Evolutionary conservation across 2,329 filamentous ascomycete species (phyloP).

Genomic region (Volutella citrinella): DNA sequence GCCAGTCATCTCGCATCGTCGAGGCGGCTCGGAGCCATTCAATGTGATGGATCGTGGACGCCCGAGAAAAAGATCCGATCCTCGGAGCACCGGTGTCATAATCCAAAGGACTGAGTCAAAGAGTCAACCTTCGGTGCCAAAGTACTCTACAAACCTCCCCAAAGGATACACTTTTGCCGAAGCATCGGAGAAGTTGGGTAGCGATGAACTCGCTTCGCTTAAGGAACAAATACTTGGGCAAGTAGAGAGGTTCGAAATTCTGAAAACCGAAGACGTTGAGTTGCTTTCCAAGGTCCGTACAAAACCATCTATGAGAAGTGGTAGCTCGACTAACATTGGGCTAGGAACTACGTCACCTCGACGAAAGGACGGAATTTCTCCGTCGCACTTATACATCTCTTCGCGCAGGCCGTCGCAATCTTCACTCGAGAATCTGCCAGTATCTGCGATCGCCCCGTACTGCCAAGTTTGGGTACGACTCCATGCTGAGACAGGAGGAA

Average conservation of each 20-base stretch:
- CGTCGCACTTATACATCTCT: slow-evolving; percentile 74
- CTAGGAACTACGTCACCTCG: slow-evolving; percentile 71
- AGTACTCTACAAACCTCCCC: slow-evolving; percentile 60
- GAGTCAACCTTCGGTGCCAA: slow-evolving; percentile 49
- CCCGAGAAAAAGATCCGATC: slow-evolving; percentile 52
- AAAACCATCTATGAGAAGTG: no score
- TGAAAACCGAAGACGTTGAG: slow-evolving; percentile 60
- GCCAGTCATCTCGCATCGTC: slow-evolving; percentile 38
- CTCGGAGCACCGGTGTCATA: slow-evolving; percentile 34
- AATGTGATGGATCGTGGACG: slow-evolving; percentile 61
- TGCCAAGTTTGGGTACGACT: slow-evolving; percentile 70
- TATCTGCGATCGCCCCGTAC: slow-evolving; percentile 70
- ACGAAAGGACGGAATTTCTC: slow-evolving; percentile 75
- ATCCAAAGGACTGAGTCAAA: slow-evolving; percentile 41
- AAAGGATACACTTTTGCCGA: slow-evolving; percentile 54
- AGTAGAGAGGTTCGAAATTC: slow-evolving; percentile 62
- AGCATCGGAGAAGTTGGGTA: slow-evolving; percentile 45
- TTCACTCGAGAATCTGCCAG: slow-evolving; percentile 74
- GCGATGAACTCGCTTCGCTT: slow-evolving; percentile 48
- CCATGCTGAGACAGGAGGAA: slow-evolving; percentile 77
- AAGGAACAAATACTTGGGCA: slow-evolving; percentile 62
- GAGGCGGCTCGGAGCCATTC: slow-evolving; percentile 55
- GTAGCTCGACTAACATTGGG: slow-evolving; percentile 10
- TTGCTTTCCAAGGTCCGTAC: slow-evolving; percentile 57
- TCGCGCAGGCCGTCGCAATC: slow-evolving; percentile 70